Conservation (phyloP, 2,329 filamentous ascomycete genomes). For the Colletotrichum sp. region DNA sequence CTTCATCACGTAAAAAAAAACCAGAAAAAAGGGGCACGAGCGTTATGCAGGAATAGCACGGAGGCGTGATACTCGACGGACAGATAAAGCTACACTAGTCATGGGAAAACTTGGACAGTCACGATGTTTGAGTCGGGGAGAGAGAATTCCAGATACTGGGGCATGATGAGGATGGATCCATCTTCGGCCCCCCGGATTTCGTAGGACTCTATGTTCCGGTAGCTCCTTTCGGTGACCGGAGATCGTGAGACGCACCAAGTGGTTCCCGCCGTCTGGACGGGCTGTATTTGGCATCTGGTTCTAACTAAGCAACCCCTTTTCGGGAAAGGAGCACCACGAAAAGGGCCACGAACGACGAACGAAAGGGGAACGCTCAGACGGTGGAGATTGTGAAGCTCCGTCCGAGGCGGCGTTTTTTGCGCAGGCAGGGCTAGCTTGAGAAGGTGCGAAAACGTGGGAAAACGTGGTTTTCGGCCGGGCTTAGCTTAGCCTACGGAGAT, state of each 20-base stretch:
- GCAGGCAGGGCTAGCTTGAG: neutral
- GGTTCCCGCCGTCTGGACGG: neutral
- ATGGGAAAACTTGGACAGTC: neutral
- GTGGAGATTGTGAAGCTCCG: conserved; percentile 18
- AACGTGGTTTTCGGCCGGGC: neutral
- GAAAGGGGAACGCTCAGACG: conserved; percentile 5
- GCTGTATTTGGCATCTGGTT: neutral
- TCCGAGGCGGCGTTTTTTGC: neutral
- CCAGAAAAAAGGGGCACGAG: neutral
- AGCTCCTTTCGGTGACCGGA: neutral
- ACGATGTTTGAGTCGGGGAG: neutral
- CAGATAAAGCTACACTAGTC: neutral
- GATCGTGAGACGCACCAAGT: conserved; percentile 14
- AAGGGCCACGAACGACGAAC: neutral
- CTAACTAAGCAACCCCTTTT: neutral
- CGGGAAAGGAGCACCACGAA: neutral
- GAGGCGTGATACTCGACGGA: neutral
- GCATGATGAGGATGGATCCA: neutral
- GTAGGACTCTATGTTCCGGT: neutral
- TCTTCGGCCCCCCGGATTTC: neutral
- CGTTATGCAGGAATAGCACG: neutral
- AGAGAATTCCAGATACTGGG: neutral
- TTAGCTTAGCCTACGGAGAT: neutral
- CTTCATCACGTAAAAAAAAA: neutral
- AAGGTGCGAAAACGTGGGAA: neutral